Conservation (phyloP, 257 asterid species). For the Plantago ovata region DNA sequence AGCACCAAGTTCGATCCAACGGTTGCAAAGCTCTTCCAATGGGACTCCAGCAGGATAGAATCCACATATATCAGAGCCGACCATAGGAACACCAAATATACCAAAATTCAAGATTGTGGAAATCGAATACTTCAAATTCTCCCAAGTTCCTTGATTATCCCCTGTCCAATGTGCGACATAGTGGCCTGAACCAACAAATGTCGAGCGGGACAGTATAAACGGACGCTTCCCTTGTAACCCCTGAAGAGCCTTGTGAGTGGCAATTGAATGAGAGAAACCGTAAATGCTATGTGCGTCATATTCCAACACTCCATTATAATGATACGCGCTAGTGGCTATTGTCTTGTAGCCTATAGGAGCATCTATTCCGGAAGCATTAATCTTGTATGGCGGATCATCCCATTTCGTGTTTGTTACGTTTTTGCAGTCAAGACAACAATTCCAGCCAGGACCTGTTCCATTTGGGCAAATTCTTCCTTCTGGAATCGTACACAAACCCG, state of each 20-base stretch:
- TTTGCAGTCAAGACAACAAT: conserved; percentile 83
- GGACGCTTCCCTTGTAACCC: conserved; percentile 81
- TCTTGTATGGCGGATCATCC: conserved; percentile 98
- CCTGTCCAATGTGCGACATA: conserved; percentile 98
- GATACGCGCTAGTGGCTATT: conserved; percentile 79
- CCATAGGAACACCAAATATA: conserved; percentile 92
- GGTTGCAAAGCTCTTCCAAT: conserved; percentile 88
- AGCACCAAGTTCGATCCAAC: conserved; percentile 95
- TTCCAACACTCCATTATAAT: conserved; percentile 77
- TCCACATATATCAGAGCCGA: conserved; percentile 95
- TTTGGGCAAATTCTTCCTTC: conserved; percentile 59
- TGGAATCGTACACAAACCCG: conserved; percentile 76
- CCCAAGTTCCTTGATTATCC: conserved; percentile 93
- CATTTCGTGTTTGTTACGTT: conserved; percentile 69
- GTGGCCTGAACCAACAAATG: conserved; percentile 80
- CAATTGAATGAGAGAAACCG: conserved; percentile 76
- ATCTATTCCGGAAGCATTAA: conserved; percentile 75
- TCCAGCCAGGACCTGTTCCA: conserved; percentile 92
- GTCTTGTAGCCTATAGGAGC: conserved; percentile 83
- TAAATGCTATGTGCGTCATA: conserved; percentile 90
- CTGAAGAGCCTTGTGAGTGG: conserved; percentile 78
- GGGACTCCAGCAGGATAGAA: conserved; percentile 68
- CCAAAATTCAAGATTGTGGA: conserved; percentile 87
- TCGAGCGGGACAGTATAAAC: conserved; percentile 71
- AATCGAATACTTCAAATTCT: conserved; percentile 68